phyloP scores from a whole-genome alignment of 169 alveolate species.

The Plasmodium fragile region DNA sequence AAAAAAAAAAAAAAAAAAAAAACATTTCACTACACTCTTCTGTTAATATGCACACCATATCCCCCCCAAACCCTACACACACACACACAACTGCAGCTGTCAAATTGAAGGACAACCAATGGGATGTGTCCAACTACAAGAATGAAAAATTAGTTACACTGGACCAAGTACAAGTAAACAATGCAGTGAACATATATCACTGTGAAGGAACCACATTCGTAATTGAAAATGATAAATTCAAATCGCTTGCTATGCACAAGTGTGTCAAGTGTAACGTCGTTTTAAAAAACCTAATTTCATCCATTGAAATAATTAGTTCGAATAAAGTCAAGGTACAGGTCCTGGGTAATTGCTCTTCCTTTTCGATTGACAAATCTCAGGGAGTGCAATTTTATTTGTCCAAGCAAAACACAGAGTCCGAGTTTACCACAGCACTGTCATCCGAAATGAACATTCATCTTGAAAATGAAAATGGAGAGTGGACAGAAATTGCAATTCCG shows the following conservation, averaged over 20 bases:
- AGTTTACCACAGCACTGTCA: slow-evolving; percentile 81
- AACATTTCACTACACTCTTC: background rate
- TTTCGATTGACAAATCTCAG: slow-evolving; percentile 81
- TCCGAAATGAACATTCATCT: slow-evolving; percentile 81
- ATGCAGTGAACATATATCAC: slow-evolving; percentile 55
- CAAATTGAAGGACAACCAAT: slow-evolving; percentile 51
- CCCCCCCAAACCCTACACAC: background rate
- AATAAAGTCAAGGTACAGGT: slow-evolving; percentile 80
- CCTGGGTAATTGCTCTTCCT: slow-evolving; percentile 75
- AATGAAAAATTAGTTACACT: slow-evolving; percentile 14
- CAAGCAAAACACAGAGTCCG: slow-evolving; percentile 75
- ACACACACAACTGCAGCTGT: background rate
- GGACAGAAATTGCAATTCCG: slow-evolving; percentile 83
- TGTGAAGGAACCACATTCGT: slow-evolving; percentile 53
- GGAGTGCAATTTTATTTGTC: slow-evolving; percentile 80
- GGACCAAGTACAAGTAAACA: slow-evolving; percentile 27
- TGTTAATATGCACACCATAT: background rate
- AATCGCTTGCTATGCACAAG: slow-evolving; percentile 64
- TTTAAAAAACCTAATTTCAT: slow-evolving; percentile 75
- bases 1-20: slow-evolving; percentile 9
- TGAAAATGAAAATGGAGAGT: slow-evolving; percentile 77
- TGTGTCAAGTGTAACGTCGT: slow-evolving; percentile 63
- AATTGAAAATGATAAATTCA: slow-evolving; percentile 40
- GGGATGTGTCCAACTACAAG: slow-evolving; percentile 63
- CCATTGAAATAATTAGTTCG: slow-evolving; percentile 80